Conservation (phyloP, 2,329 filamentous ascomycete species). For the Chaetomiaceae sp. region DNA sequence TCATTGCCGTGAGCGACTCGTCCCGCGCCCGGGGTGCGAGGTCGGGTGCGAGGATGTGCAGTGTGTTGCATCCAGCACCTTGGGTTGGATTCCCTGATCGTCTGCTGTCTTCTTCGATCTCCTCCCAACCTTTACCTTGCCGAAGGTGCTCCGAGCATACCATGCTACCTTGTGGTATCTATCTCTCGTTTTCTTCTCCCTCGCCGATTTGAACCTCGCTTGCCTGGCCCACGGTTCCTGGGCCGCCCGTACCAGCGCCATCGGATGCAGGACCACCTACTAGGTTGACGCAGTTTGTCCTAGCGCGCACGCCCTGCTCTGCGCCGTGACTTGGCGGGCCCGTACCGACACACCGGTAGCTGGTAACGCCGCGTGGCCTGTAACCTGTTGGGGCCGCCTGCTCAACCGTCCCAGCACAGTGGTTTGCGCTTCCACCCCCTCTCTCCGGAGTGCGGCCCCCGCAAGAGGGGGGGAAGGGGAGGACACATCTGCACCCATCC, state of each 20-base stretch:
- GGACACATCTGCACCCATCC: slow-evolving; percentile 11
- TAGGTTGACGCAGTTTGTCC: no score
- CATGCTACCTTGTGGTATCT: no score
- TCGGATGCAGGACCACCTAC: no score
- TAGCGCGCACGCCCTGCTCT: no score
- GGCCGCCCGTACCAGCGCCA: no score
- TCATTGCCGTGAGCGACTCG: neutral
- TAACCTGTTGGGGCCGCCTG: slow-evolving; percentile 1
- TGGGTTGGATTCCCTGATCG: neutral
- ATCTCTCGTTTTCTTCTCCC: no score
- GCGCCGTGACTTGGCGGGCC: neutral
- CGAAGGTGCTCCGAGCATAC: no score
- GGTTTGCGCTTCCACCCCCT: slow-evolving; percentile 7
- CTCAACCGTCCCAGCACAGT: slow-evolving; percentile 10
- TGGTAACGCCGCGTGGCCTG: slow-evolving; percentile 7
- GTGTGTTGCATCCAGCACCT: slow-evolving; percentile 4
- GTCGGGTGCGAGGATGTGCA: slow-evolving; percentile 1
- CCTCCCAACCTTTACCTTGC: no score
- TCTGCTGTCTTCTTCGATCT: neutral
- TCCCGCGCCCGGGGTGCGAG: no score
- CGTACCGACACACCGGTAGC: slow-evolving; percentile 13
- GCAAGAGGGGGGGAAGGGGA: slow-evolving; percentile 6
- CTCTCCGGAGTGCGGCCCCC: neutral
- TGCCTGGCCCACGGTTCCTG: no score
- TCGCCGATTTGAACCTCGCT: no score